Percentiles rank a stretch among this genome's conserved stretches.
These are phyloP conservation scores for Penicillium egyptiacum DNA, from an alignment of 495 filamentous ascomycete genomes.

Conservation along the genomic window DNA sequence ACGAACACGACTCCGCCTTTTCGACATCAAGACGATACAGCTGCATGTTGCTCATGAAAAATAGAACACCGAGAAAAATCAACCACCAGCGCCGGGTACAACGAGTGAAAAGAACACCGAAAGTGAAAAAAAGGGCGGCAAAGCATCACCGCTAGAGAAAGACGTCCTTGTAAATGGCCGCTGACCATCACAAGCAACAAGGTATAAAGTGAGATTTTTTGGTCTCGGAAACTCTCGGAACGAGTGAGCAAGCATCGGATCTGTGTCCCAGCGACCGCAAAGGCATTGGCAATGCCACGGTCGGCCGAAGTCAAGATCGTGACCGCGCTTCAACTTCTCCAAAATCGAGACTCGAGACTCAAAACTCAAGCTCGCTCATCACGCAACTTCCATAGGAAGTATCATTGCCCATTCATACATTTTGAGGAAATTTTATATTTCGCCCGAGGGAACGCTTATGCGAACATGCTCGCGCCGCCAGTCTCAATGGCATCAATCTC, in stretches of 20 bases:
- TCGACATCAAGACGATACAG: slow-evolving; percentile 21
- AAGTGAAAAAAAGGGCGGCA: slow-evolving; percentile 17
- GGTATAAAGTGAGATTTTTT: slow-evolving; percentile 8
- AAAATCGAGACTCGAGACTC: slow-evolving; percentile 5
- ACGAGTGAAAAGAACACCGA: slow-evolving; percentile 17
- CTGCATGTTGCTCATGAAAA: slow-evolving; percentile 31
- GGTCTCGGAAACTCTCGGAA: slow-evolving; percentile 5
- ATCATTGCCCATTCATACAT: slow-evolving; percentile 29
- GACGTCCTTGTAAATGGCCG: slow-evolving; percentile 4
- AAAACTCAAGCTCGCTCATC: slow-evolving; percentile 7
- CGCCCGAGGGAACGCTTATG: slow-evolving; percentile 30
- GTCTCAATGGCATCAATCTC: slow-evolving; percentile 97
- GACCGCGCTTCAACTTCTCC: slow-evolving; percentile 11
- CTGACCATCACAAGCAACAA: slow-evolving; percentile 1
- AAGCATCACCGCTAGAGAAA: slow-evolving; percentile 11
- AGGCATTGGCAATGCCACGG: not conserved
- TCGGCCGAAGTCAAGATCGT: slow-evolving; percentile 13
- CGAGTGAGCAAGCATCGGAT: slow-evolving; percentile 1
- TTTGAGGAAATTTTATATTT: slow-evolving; percentile 11
- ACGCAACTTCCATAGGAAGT: slow-evolving; percentile 24
- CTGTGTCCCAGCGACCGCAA: slow-evolving; percentile 2
- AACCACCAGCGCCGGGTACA: slow-evolving; percentile 45
- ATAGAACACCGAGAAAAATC: slow-evolving; percentile 35
- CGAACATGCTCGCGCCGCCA: slow-evolving; percentile 74
- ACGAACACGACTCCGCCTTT: slow-evolving; percentile 16